Conservation (phyloP, 345 rosid species). For the Eutrema heterophyllum region DNA sequence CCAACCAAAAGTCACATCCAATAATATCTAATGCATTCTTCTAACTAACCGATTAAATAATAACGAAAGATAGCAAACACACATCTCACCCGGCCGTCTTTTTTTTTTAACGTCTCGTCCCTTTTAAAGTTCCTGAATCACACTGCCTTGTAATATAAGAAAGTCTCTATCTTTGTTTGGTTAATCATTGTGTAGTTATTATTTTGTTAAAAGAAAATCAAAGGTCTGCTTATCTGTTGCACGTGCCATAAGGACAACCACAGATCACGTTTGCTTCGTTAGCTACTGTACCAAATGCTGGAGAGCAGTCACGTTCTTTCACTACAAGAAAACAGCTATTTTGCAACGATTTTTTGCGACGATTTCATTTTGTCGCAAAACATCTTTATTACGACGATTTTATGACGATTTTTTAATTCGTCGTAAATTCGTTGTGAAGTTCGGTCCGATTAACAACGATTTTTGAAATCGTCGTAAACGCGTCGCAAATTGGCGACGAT, state of each 20-base stretch:
- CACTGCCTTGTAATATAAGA: not conserved
- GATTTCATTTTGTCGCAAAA: no score
- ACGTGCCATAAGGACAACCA: conserved; percentile 28
- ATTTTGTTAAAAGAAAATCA: not conserved
- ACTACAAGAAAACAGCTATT: no score
- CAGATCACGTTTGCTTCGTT: conserved; percentile 30
- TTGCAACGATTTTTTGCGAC: no score
- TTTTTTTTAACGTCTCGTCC: not conserved
- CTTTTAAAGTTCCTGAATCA: not conserved
- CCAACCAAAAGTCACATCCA: not conserved
- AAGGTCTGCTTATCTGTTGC: conserved; percentile 28
- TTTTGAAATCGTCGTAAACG: no score
- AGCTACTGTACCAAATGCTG: conserved; percentile 21
- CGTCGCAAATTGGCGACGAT: no score
- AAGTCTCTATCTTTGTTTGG: not conserved
- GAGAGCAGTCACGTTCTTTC: conserved; percentile 23
- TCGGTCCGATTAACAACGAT: no score
- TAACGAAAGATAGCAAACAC: conserved; percentile 7
- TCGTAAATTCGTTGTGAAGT: no score
- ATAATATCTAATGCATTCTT: not conserved
- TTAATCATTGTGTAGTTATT: not conserved
- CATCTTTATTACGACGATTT: no score
- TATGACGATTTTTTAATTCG: no score
- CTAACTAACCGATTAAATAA: not conserved
- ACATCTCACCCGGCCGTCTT: not conserved